These are phyloP conservation scores for Morella rubra DNA, from an alignment of 306 rosid species.

Conservation along the genomic window DNA sequence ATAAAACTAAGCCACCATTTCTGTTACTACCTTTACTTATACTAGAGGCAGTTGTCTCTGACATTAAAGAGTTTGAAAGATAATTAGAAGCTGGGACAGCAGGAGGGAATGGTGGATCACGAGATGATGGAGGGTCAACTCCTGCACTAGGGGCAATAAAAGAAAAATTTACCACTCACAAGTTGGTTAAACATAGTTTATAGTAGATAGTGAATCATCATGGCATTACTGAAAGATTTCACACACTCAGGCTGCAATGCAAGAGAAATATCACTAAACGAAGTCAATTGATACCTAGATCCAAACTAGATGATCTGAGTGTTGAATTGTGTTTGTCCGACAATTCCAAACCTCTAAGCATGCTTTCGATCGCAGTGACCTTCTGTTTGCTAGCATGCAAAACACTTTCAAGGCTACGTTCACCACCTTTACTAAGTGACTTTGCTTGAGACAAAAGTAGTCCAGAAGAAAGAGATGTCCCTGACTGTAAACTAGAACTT, in stretches of 20 bases:
- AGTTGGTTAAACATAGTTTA: conserved; percentile 25
- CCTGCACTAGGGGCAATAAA: conserved; percentile 97
- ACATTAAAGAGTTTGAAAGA: conserved; percentile 49
- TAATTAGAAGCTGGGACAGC: conserved; percentile 78
- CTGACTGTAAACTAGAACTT: conserved; percentile 83
- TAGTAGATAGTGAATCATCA: conserved; percentile 9
- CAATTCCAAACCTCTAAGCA: conserved; percentile 95
- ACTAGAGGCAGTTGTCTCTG: conserved; percentile 62
- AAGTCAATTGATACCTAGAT: conserved; percentile 82
- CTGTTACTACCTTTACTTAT: conserved; percentile 64
- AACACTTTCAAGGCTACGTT: conserved; percentile 92
- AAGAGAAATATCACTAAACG: conserved; percentile 29
- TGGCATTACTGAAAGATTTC: conserved; percentile 17
- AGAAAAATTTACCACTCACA: conserved; percentile 77
- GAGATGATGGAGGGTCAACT: conserved; percentile 99
- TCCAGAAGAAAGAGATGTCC: conserved; percentile 74
- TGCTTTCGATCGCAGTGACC: conserved; percentile 96
- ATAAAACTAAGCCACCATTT: conserved; percentile 83
- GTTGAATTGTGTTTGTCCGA: conserved; percentile 76
- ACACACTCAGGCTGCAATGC: conserved; percentile 23
- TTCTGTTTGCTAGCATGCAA: conserved; percentile 97
- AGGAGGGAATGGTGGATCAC: conserved; percentile 99
- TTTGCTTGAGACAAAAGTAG: conserved; percentile 71
- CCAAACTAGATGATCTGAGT: conserved; percentile 87
- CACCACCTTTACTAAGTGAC: conserved; percentile 67